These are phyloP conservation scores for Purshia tridentata DNA, from an alignment of 306 rosid genomes.

Conservation along the genomic window DNA sequence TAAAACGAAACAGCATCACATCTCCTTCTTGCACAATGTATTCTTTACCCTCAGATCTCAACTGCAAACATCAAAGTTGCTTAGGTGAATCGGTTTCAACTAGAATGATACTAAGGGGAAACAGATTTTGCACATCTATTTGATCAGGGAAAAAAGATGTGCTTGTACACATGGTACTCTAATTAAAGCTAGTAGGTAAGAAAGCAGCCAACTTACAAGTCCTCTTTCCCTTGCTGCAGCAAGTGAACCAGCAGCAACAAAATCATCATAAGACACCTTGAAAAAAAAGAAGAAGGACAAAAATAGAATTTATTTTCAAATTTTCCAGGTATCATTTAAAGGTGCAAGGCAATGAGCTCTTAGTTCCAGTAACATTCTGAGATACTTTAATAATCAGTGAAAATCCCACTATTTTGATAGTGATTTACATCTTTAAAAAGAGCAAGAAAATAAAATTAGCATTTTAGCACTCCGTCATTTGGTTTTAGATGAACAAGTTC, in stretches of 20 bases:
- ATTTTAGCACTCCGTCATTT: background rate
- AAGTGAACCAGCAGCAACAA: slow-evolving; percentile 85
- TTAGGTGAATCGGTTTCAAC: background rate
- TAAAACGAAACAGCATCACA: slow-evolving; percentile 94
- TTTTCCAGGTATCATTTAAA: background rate
- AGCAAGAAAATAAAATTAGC: background rate
- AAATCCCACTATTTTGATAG: background rate
- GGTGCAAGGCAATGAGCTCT: background rate
- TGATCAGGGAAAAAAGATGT: background rate
- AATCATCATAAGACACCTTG: slow-evolving; percentile 88
- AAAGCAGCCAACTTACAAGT: slow-evolving; percentile 60
- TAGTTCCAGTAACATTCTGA: background rate
- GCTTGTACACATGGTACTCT: no score
- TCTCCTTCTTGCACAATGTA: slow-evolving; percentile 92
- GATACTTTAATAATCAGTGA: slow-evolving; percentile 1
- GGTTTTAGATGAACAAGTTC: background rate
- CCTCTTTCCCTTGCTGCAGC: slow-evolving; percentile 94
- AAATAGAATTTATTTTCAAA: background rate
- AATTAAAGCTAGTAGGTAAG: slow-evolving; percentile 8
- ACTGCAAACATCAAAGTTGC: slow-evolving; percentile 49
- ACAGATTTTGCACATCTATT: background rate
- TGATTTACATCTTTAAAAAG: background rate
- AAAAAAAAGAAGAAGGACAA: slow-evolving; percentile 26
- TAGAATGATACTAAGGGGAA: background rate
- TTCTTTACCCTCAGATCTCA: slow-evolving; percentile 95